These are phyloP conservation scores for Hymenoscyphus albidus DNA, from an alignment of 2,329 filamentous ascomycete genomes.

Conservation along the genomic window DNA sequence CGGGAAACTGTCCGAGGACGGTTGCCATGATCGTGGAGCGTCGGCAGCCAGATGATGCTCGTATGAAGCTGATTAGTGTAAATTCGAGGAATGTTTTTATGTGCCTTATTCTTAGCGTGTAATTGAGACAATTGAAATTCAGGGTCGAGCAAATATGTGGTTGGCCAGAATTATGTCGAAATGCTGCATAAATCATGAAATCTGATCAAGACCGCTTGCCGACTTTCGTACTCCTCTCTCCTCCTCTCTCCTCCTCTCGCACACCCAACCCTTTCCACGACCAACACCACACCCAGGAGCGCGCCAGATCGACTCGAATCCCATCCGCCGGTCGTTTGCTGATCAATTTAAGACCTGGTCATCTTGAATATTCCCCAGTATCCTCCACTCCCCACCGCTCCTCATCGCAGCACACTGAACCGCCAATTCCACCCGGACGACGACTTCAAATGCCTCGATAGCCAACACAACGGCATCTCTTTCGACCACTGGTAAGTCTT, in stretches of 20 bases:
- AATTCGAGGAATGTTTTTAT: constrained; percentile 10
- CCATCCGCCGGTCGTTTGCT: constrained; percentile 12
- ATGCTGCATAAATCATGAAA: constrained; percentile 15
- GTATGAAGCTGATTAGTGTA: background rate
- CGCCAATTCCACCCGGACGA: constrained; percentile 28
- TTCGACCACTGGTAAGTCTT: constrained; percentile 33
- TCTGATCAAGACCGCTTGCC: constrained; percentile 14
- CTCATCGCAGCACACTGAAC: constrained; percentile 26
- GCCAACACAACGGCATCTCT: constrained; percentile 31
- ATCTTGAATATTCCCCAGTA: constrained; percentile 14
- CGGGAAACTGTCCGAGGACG: constrained; percentile 10
- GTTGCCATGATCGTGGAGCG: background rate
- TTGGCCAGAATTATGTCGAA: constrained; percentile 17
- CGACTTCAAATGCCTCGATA: constrained; percentile 35
- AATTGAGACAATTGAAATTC: constrained; percentile 22
- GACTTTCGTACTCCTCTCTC: constrained; percentile 23
- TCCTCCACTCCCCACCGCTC: constrained; percentile 23
- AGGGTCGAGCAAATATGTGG: constrained; percentile 17
- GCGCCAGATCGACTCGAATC: constrained; percentile 25
- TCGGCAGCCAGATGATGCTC: background rate
- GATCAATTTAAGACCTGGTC: constrained; percentile 16
- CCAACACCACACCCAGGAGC: constrained; percentile 22
- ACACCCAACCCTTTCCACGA: constrained; percentile 16
- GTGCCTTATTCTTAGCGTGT: constrained; percentile 15
- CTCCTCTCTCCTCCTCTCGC: constrained; percentile 27